phyloP scores from a whole-genome alignment of 441 rosid species.

The Populus hybrid region DNA sequence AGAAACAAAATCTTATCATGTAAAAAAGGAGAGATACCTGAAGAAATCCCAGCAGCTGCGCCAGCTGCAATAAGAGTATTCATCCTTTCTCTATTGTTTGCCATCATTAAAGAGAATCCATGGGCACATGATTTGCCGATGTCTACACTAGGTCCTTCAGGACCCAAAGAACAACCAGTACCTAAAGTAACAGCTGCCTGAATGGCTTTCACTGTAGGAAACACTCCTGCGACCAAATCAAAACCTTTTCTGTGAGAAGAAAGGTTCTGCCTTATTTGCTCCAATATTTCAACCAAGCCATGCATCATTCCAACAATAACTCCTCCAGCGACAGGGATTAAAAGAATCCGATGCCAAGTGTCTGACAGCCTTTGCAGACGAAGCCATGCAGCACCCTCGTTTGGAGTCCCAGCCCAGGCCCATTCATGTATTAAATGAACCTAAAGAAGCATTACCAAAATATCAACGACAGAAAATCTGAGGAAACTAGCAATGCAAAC shows the following conservation, averaged over 20 bases:
- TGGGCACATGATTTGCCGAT: conserved; percentile 95
- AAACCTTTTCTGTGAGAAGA: conserved; percentile 67
- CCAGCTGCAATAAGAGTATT: conserved; percentile 97
- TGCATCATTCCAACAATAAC: conserved; percentile 98
- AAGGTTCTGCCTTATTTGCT: conserved; percentile 71
- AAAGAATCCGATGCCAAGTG: conserved; percentile 94
- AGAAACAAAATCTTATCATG: neutral
- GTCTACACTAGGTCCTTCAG: conserved; percentile 97
- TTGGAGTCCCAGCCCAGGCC: conserved; percentile 99
- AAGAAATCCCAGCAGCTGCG: conserved; percentile 88
- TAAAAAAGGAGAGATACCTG: neutral
- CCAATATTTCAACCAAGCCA: conserved; percentile 82
- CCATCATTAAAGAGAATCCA: conserved; percentile 90
- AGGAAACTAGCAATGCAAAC: neutral
- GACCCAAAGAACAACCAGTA: conserved; percentile 95
- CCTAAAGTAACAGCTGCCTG: conserved; percentile 96
- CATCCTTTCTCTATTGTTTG: conserved; percentile 90
- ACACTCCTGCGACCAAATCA: conserved; percentile 79
- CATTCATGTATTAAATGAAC: conserved; percentile 91
- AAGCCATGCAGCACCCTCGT: conserved; percentile 97
- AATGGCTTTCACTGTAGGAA: conserved; percentile 80
- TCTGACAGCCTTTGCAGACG: conserved; percentile 80
- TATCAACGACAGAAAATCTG: conserved; percentile 4
- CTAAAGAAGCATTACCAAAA: conserved; percentile 32
- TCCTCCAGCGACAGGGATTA: conserved; percentile 91